These are phyloP conservation scores for Ascodesmis nigricans DNA, from an alignment of 495 filamentous ascomycete genomes.

Conservation along the genomic window DNA sequence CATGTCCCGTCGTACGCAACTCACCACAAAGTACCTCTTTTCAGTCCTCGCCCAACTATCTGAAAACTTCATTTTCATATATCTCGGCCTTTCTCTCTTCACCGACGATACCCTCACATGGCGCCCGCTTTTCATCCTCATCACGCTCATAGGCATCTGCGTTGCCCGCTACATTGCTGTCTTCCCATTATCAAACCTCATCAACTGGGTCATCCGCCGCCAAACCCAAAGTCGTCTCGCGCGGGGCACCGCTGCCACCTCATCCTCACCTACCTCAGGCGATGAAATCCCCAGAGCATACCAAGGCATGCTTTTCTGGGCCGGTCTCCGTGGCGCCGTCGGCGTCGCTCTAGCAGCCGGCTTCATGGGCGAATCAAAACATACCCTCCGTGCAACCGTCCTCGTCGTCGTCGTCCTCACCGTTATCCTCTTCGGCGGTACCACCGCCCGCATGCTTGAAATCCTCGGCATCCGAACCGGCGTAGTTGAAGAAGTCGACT, in stretches of 20 bases:
- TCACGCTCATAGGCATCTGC: constrained; percentile 79
- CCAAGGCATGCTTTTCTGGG: constrained; percentile 97
- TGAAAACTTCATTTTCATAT: constrained; percentile 99
- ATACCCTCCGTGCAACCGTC: constrained; percentile 68
- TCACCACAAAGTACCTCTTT: constrained; percentile 96
- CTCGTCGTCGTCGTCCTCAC: constrained; percentile 92
- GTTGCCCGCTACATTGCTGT: constrained; percentile 78
- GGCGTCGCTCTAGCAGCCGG: constrained; percentile 91
- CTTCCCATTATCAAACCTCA: constrained; percentile 70
- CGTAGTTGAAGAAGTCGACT: constrained; percentile 88
- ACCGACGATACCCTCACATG: constrained; percentile 71
- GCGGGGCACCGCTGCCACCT: constrained; percentile 46
- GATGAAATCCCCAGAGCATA: constrained; percentile 86
- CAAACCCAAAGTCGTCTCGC: constrained; percentile 63
- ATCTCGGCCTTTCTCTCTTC: constrained; percentile 74
- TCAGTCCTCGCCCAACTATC: constrained; percentile 83
- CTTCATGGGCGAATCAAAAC: constrained; percentile 52
- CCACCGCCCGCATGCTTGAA: constrained; percentile 95
- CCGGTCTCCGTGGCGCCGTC: constrained; percentile 83
- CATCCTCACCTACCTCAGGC: too few relatives aligned
- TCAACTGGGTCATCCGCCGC: constrained; percentile 88
- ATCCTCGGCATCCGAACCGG: constrained; percentile 86
- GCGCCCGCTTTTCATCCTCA: constrained; percentile 86
- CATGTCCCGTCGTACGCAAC: constrained; percentile 92
- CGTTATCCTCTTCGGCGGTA: constrained; percentile 95